Evolutionary conservation across 306 rosid genomes (phyloP).

Genomic region (Prunus mongolica): DNA sequence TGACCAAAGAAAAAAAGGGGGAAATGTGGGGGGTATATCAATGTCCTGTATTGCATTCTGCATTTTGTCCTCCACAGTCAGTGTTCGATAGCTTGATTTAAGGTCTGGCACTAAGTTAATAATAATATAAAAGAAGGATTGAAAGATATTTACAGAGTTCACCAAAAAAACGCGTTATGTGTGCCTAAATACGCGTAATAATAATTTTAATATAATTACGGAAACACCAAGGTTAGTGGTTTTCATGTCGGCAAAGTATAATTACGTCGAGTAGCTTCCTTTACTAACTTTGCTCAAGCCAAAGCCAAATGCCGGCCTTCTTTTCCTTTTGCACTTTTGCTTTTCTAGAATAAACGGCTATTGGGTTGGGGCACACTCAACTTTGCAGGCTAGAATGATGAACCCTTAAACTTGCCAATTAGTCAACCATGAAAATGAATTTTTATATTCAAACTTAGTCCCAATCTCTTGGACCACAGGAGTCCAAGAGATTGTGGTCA

Average conservation of each 20-base stretch:
- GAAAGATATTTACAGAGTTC: neutral
- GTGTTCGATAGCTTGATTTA: neutral
- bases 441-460: too few species aligned
- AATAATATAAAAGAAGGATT: neutral
- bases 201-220: neutral
- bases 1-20: too few species aligned
- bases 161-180: neutral
- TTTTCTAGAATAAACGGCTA: neutral
- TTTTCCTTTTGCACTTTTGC: neutral
- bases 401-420: neutral
- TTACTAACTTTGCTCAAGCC: neutral
- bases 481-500: too few species aligned
- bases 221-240: neutral
- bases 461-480: too few species aligned
- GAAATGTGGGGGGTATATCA: too few species aligned
- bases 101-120: neutral
- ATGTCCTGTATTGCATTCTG: neutral
- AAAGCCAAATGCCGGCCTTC: slow-evolving; percentile 1
- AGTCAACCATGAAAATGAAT: neutral
- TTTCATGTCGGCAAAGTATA: slow-evolving; percentile 10
- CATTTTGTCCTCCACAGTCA: neutral
- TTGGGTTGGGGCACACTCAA: too few species aligned
- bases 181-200: neutral
- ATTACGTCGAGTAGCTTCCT: neutral
- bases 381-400: neutral